A percentile compares a stretch with the other conserved stretches of the same genome.
These are phyloP conservation scores for Trichoderma sp. DNA, from an alignment of 2,329 filamentous ascomycete genomes.

Conservation along the genomic window DNA sequence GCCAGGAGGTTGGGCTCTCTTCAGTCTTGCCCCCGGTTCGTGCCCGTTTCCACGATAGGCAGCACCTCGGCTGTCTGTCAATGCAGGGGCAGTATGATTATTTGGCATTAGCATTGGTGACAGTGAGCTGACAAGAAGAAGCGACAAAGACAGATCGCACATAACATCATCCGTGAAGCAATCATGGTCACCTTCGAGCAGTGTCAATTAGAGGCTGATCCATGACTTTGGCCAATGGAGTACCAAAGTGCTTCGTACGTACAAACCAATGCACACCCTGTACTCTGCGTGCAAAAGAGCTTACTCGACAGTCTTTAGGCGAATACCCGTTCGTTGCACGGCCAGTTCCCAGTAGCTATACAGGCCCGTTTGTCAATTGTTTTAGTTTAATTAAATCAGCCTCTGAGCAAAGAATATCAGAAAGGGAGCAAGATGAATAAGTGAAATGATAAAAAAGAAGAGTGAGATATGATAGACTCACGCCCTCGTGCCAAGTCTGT, in stretches of 20 bases:
- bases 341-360: background rate
- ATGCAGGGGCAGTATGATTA: background rate
- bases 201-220: background rate
- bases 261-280: background rate
- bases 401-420: background rate
- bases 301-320: background rate
- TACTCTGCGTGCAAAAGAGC: background rate
- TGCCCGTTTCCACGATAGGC: conserved; percentile 8
- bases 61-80: background rate
- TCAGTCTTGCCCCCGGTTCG: conserved; percentile 1
- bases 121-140: background rate
- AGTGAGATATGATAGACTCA: background rate
- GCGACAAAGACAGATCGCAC: background rate
- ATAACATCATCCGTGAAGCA: background rate
- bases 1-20: background rate
- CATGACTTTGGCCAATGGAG: background rate
- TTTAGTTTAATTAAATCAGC: background rate
- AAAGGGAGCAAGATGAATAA: background rate
- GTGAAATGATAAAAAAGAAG: too few relatives aligned
- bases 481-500: background rate
- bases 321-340: background rate
- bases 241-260: background rate
- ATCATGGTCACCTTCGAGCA: background rate
- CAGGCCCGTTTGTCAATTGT: background rate
- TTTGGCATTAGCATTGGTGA: background rate